Conservation (phyloP, 306 rosid genomes). For the Rosa chinensis region DNA sequence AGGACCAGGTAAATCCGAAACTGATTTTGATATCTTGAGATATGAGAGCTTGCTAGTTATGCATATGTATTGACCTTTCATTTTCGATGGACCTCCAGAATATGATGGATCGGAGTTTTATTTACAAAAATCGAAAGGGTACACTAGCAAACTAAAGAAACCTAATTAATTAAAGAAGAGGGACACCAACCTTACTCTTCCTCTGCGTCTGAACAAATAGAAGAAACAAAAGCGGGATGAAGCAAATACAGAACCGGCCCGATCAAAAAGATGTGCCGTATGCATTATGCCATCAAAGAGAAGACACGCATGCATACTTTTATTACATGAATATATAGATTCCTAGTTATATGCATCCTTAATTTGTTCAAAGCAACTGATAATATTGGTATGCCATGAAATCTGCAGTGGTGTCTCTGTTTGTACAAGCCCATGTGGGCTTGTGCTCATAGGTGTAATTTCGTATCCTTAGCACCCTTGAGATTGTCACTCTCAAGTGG, state of each 20-base stretch:
- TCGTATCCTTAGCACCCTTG: slow-evolving; percentile 25
- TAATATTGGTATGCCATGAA: slow-evolving; percentile 31
- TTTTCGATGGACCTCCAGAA: background rate
- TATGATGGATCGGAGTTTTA: background rate
- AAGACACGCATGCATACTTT: background rate
- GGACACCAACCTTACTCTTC: background rate
- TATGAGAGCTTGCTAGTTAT: background rate
- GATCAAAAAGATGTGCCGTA: background rate
- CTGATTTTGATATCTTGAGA: background rate
- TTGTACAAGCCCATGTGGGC: background rate
- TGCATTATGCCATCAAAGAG: background rate
- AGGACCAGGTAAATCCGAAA: background rate
- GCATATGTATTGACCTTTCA: background rate
- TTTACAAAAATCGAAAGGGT: background rate
- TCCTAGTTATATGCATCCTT: background rate
- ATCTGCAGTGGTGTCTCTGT: slow-evolving; percentile 23
- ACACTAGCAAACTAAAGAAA: background rate
- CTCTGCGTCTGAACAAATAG: no score
- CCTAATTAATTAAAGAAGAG: background rate
- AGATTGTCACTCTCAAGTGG: slow-evolving; percentile 40
- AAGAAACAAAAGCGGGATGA: background rate
- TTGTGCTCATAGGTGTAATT: slow-evolving; percentile 2
- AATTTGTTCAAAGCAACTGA: slow-evolving; percentile 49
- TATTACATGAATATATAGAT: background rate
- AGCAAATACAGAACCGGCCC: background rate